phyloP scores from a whole-genome alignment of 169 alveolate species.

The Perkinsus olseni region DNA sequence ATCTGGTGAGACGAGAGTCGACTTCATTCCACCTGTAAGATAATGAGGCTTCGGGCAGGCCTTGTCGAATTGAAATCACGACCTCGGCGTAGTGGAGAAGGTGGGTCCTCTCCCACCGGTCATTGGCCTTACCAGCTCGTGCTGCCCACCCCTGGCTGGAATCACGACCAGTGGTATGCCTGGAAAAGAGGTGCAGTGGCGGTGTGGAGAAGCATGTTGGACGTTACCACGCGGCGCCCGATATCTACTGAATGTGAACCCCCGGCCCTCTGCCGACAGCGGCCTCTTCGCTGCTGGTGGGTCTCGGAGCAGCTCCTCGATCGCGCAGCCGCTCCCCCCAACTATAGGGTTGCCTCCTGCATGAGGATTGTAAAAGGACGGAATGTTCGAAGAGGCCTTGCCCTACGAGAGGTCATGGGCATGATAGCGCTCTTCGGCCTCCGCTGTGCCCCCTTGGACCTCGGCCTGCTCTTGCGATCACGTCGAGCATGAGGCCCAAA shows the following conservation, averaged over 20 bases:
- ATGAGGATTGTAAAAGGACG: neutral
- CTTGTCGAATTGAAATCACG: neutral
- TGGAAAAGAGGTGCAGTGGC: neutral
- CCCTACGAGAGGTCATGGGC: neutral
- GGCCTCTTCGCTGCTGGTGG: neutral
- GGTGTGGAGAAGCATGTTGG: neutral
- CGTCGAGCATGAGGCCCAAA: neutral
- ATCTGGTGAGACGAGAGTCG: neutral
- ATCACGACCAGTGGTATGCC: neutral
- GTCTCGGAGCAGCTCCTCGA: neutral
- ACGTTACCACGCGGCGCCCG: neutral
- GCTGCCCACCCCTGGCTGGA: neutral
- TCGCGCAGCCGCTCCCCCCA: neutral
- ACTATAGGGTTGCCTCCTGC: neutral
- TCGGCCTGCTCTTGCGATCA: neutral
- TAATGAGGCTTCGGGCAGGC: neutral
- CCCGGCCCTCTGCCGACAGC: neutral
- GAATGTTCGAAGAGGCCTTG: neutral
- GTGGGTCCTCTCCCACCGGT: neutral
- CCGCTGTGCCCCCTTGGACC: neutral
- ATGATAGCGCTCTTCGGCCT: neutral
- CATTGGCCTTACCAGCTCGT: neutral
- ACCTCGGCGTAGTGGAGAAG: neutral
- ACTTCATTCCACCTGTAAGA: neutral
- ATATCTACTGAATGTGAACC: neutral